These are phyloP conservation scores for Sporothrix luriei DNA, from an alignment of 2,329 filamentous ascomycete genomes.

Conservation along the genomic window DNA sequence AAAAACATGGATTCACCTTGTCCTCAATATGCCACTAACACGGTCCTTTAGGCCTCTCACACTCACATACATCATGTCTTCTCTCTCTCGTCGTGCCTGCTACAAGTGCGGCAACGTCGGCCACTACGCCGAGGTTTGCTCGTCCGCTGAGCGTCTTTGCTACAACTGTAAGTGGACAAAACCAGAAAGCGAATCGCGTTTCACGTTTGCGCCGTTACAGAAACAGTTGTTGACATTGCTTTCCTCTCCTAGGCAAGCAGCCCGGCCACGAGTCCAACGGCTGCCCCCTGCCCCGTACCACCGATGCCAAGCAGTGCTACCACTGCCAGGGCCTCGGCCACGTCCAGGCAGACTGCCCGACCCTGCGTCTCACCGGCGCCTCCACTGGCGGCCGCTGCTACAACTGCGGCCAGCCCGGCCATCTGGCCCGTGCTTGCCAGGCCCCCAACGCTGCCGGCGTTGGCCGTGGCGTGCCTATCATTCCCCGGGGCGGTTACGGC, in stretches of 20 bases:
- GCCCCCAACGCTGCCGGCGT: constrained; percentile 66
- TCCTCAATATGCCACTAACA: constrained; percentile 9
- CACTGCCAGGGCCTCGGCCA: constrained; percentile 98
- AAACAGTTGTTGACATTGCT: constrained; percentile 32
- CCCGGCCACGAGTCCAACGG: constrained; percentile 95
- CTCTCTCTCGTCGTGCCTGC: constrained; percentile 78
- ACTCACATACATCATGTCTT: constrained; percentile 64
- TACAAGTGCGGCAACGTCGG: constrained; percentile 83
- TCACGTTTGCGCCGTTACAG: constrained; percentile 18
- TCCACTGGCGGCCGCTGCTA: constrained; percentile 89
- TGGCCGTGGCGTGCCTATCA: constrained; percentile 66
- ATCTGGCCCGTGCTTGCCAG: constrained; percentile 89
- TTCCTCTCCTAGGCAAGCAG: constrained; percentile 66
- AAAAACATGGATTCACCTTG: not conserved
- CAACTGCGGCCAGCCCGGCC: constrained; percentile 89
- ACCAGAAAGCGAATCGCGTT: constrained; percentile 24
- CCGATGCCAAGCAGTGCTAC: constrained; percentile 99
- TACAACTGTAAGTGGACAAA: constrained; percentile 81
- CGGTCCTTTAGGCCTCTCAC: constrained; percentile 31
- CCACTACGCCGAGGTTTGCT: constrained; percentile 88
- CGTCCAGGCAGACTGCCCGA: constrained; percentile 98
- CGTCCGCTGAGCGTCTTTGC: constrained; percentile 95
- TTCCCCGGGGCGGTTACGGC: constrained; percentile 58
- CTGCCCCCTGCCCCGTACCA: constrained; percentile 94
- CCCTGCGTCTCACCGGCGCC: constrained; percentile 83